Evolutionary conservation across 495 filamentous ascomycete genomes (phyloP), one percentile per base, ranked within the genome.

Genomic region (Tuber umbilicatum): DNA sequence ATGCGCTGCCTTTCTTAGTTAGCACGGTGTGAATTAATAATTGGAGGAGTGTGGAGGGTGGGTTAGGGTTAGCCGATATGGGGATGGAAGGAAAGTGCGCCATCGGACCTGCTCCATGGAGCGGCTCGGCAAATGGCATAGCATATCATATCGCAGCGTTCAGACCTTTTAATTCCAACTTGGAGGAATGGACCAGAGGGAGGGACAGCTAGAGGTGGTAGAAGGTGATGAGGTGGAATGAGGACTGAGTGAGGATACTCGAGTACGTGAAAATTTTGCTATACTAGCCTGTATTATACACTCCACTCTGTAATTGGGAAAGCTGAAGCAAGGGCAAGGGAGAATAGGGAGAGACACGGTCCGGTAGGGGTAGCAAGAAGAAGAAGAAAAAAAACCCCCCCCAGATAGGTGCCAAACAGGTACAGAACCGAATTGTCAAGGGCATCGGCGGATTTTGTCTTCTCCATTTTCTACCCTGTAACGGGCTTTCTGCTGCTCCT

Each of bases 121-220:
- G 55, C 55, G 55, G 55, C 55, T 64, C 55, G 55, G 55, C 55
- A 64, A 64, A 64, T 64, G 35, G 55, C 55, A 64, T 64, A 27
- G 27, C 27, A 35, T 64, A 64, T 64, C 55, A 64, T 64, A 64
- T 64, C 55, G 55, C 16, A 64, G 27, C 31, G 55, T 64, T 64
- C 27, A 64, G 55, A 64, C 55, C 55, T 35, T 64, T 64, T 64
- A 64, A 64, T 64, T 27, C 55, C 16, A 31, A 31, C 5, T 27
- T 35, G 5, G 27, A 16, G 27, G 10, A 64, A 64, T 35, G 7
- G 55, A 4, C 55, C 31, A 6, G 12, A 50, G 27, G 14, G 55
- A 19, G 31, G 2, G 55, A 31, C 27, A 35, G 55, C 27, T 31
- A 6, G 14, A 17, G 55, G 50, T 60, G 50, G n/a, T n/a, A n/a